Evolutionary conservation across 306 rosid genomes (phyloP).

Genomic region (Quercus rubra): DNA sequence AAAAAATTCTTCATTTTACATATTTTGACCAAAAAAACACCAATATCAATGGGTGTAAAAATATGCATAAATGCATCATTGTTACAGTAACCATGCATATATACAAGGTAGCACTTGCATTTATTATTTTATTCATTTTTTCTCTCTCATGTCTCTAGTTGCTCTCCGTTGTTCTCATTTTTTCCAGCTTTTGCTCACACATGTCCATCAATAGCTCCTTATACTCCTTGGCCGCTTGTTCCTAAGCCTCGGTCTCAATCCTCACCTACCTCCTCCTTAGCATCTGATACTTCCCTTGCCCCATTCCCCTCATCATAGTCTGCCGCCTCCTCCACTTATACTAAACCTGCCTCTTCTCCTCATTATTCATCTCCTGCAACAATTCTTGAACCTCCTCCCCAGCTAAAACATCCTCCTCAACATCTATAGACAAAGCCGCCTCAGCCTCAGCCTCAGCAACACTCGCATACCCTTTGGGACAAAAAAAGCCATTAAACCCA

Average conservation of each 20-base stretch:
- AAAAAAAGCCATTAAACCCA: constrained; percentile 16
- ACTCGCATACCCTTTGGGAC: constrained; percentile 48
- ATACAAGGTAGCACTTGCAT: no score
- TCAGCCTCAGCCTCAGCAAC: constrained; percentile 82
- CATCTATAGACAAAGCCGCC: constrained; percentile 59
- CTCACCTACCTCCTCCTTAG: constrained; percentile 71
- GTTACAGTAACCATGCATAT: no score
- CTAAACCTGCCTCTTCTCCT: constrained; percentile 34
- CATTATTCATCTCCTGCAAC: constrained; percentile 49
- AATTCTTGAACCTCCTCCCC: constrained; percentile 48
- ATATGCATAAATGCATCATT: no score
- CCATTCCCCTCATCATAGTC: constrained; percentile 34
- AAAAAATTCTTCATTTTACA: no score
- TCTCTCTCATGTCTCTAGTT: no score
- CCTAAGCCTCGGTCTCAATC: constrained; percentile 89
- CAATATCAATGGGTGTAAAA: no score
- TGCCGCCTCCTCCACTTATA: constrained; percentile 22
- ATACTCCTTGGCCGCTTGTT: constrained; percentile 72
- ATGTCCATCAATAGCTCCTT: constrained; percentile 82
- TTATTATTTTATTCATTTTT: no score
- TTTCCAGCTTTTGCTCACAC: constrained; percentile 76
- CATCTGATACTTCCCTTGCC: constrained; percentile 33
- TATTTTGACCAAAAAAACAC: no score
- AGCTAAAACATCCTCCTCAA: constrained; percentile 54
- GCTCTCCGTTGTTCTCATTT: no score